Percentiles rank a stretch among this genome's conserved stretches.
Evolutionary conservation across 2,329 filamentous ascomycete species (phyloP).

Genomic region (Fusarium guadeloupense): DNA sequence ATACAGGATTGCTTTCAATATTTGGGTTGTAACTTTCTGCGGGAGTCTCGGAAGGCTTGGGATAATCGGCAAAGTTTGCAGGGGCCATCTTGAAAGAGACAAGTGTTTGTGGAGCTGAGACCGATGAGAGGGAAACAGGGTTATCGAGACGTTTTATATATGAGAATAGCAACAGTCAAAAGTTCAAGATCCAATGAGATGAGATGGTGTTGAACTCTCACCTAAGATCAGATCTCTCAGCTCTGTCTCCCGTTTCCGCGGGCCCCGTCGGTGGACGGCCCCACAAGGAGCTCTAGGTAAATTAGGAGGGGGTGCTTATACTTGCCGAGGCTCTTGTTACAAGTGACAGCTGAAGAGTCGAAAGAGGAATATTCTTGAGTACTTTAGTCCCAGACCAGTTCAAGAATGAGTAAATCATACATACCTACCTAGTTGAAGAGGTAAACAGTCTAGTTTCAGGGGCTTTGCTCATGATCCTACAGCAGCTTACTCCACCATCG

Average conservation of each 20-base stretch:
- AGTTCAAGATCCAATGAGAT: background rate
- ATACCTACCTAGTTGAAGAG: too few relatives aligned
- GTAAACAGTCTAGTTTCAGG: too few relatives aligned
- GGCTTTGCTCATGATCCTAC: too few relatives aligned
- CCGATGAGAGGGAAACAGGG: background rate
- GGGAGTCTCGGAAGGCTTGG: constrained; percentile 49
- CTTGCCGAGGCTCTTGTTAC: constrained; percentile 25
- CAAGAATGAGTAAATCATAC: background rate
- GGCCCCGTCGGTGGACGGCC: background rate
- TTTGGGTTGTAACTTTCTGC: constrained; percentile 49
- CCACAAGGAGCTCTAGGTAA: background rate
- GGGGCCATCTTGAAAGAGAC: constrained; percentile 39
- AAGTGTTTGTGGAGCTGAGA: background rate
- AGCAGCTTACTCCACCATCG: too few relatives aligned
- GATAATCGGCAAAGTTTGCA: constrained; percentile 55
- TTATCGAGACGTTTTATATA: background rate
- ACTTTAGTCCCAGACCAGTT: too few relatives aligned
- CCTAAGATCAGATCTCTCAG: background rate
- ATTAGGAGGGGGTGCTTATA: background rate
- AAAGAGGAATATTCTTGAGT: background rate
- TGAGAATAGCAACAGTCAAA: background rate
- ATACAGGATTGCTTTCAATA: constrained; percentile 70
- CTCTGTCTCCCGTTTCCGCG: background rate
- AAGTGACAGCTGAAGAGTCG: background rate
- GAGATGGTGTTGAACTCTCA: too few relatives aligned